Percentiles rank a stretch among this genome's conserved stretches.
These are phyloP conservation scores for Hura crepitans DNA, from an alignment of 441 rosid species.

Conservation along the genomic window DNA sequence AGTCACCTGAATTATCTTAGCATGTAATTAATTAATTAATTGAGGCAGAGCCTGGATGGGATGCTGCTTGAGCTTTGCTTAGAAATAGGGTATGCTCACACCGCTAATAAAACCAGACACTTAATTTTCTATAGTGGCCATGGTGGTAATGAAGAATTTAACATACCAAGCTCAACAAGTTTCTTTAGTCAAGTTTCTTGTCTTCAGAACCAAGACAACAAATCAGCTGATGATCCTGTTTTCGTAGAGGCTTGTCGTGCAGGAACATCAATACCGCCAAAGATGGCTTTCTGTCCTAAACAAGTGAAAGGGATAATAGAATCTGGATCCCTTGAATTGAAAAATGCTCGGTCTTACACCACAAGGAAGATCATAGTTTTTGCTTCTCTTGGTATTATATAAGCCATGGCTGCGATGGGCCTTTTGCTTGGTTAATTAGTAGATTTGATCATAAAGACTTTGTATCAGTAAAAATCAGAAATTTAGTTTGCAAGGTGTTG, in stretches of 20 bases:
- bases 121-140: not conserved
- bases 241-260: conserved; percentile 16
- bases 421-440: too few species aligned
- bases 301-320: conserved; percentile 46
- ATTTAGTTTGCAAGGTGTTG: not conserved
- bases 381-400: conserved; percentile 49
- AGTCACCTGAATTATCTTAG: not conserved
- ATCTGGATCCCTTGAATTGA: conserved; percentile 28
- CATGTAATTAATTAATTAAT: not conserved
- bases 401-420: conserved; percentile 58
- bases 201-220: conserved; percentile 10
- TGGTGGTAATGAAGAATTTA: conserved; percentile 11
- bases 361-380: conserved; percentile 52
- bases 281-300: conserved; percentile 56
- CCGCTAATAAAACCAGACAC: conserved; percentile 14
- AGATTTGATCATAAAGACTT: too few species aligned
- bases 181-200: conserved; percentile 1
- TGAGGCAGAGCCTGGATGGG: conserved; percentile 30
- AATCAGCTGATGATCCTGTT: conserved; percentile 18
- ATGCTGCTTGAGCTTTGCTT: conserved; percentile 26
- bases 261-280: conserved; percentile 33
- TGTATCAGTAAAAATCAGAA: too few species aligned
- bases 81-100: conserved; percentile 23
- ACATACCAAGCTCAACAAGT: conserved; percentile 19
- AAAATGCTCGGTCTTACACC: conserved; percentile 56